A percentile compares a stretch with the other conserved stretches of the same genome.
Evolutionary conservation across 129 eudicot species (phyloP).

Genomic region (Apium graveolens): DNA sequence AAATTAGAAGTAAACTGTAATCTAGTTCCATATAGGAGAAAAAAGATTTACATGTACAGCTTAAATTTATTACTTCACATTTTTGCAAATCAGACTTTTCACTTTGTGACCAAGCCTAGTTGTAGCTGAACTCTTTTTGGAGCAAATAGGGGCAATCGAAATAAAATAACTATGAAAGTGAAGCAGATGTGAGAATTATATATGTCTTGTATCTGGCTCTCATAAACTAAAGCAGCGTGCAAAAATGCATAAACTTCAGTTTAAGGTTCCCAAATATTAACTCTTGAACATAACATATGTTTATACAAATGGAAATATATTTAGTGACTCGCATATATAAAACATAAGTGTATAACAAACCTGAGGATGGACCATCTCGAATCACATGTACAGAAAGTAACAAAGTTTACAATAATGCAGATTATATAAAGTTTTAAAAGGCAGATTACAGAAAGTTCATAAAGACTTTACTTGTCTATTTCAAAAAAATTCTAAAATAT

Average conservation of each 20-base stretch:
- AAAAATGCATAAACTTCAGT: not conserved
- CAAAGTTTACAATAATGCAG: not conserved
- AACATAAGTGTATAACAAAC: slow-evolving; percentile 22
- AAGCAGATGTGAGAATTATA: not conserved
- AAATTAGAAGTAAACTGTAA: too few species aligned
- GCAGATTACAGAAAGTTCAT: not conserved
- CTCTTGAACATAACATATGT: not conserved
- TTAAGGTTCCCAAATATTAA: not conserved
- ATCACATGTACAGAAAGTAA: too few species aligned
- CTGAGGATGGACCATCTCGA: slow-evolving; percentile 99
- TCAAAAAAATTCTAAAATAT: slow-evolving; percentile 7
- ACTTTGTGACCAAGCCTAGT: not conserved
- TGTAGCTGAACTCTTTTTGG: not conserved
- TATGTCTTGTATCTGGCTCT: not conserved
- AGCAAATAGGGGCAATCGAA: not conserved
- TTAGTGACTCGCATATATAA: not conserved
- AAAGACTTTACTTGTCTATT: slow-evolving; percentile 58
- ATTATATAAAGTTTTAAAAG: not conserved
- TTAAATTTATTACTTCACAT: not conserved
- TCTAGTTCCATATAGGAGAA: not conserved
- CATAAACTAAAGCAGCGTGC: not conserved
- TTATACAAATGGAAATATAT: not conserved
- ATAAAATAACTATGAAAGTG: not conserved
- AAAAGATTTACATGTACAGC: not conserved
- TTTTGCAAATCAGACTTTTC: not conserved